Base-by-base conservation (phyloP, 2,329 filamentous ascomycete species). In the Colletotrichum sp. region DNA sequence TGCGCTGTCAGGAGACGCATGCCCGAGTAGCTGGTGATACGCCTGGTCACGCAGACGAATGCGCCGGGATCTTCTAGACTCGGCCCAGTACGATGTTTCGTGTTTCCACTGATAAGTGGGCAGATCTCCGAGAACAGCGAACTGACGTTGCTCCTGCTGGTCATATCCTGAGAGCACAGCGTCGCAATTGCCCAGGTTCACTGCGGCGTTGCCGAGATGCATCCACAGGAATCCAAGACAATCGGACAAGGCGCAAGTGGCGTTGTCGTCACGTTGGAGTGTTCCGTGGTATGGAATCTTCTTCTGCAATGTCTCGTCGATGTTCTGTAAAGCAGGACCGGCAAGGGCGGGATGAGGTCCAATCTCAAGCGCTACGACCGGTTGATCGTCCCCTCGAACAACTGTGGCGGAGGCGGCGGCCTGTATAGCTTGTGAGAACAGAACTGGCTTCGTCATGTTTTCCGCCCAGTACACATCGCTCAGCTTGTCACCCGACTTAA, bases 101-200 rank as follows among this genome's bases (percentile, higher is more conserved):
- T 87, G 84, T 36, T 87, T 82, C 86, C 86, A 89, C 1, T 81
- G 79, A 75, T 88, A 88, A 2, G 78, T 78, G 3, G 86, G 86
- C 1, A 87, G 74, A 13, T 77, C 73, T 3, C 34, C 12, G 5
- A 80, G n/a, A 43, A 80, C 71, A 15, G 32, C 12, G 15, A 60
- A 30, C 18, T 60, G 52, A 15, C 52, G 21, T 57, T 57, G 18
- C 21, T 57, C 30, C 30, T 32, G 2, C 58, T 15, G 34, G 77
- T 78, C 67, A 73, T 77, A 9, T 76, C 73, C 26, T 78, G 73
- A 64, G 60, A 64, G 60, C 12, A 21, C 52, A 21, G 43, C 43
- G n/a, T 48, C 43, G n/a, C 43, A 48, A 48, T n/a, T n/a, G n/a
- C 43, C 9, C 43, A 28, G 30, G 60, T 13, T 63, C 16, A 63